Evolutionary conservation across 805 yeast species (phyloP).

Genomic region (Teunomyces atbi): DNA sequence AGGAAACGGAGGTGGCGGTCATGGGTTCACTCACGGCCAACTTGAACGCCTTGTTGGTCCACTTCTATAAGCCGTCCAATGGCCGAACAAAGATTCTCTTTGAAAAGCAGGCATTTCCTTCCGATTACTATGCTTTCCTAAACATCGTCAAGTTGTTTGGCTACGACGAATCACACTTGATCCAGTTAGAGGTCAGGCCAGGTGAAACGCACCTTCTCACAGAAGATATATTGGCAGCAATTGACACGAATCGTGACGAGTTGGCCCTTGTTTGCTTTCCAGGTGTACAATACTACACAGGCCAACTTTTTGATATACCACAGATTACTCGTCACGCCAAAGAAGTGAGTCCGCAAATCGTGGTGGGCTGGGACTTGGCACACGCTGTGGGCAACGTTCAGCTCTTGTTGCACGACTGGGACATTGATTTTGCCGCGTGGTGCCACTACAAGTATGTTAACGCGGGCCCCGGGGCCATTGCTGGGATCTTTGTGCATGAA

Average conservation of each 20-base stretch:
- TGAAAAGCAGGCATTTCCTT: conserved; percentile 88
- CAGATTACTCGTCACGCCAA: conserved; percentile 68
- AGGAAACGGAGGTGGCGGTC: conserved; percentile 72
- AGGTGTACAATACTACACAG: conserved; percentile 90
- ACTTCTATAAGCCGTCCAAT: conserved; percentile 71
- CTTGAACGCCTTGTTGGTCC: conserved; percentile 67
- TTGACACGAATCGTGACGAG: conserved; percentile 56
- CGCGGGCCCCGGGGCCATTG: conserved; percentile 92
- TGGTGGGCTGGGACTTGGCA: conserved; percentile 93
- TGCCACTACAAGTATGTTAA: conserved; percentile 90
- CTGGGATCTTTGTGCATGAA: conserved; percentile 78
- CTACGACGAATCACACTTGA: conserved; percentile 47
- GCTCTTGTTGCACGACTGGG: conserved; percentile 78
- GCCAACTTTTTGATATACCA: conserved; percentile 77
- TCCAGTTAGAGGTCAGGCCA: conserved; percentile 59
- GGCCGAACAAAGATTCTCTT: conserved; percentile 67
- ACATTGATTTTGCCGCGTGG: conserved; percentile 92
- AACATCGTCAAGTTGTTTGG: conserved; percentile 69
- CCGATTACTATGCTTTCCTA: conserved; percentile 83
- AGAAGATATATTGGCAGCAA: conserved; percentile 55
- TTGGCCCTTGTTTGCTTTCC: conserved; percentile 77
- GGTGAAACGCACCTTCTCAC: conserved; percentile 60
- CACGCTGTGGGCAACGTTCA: conserved; percentile 91
- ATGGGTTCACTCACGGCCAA: conserved; percentile 87
- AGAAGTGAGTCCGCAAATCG: conserved; percentile 32